Base-by-base conservation (phyloP, 495 filamentous ascomycete genomes). In the Penicillium nucicola region DNA sequence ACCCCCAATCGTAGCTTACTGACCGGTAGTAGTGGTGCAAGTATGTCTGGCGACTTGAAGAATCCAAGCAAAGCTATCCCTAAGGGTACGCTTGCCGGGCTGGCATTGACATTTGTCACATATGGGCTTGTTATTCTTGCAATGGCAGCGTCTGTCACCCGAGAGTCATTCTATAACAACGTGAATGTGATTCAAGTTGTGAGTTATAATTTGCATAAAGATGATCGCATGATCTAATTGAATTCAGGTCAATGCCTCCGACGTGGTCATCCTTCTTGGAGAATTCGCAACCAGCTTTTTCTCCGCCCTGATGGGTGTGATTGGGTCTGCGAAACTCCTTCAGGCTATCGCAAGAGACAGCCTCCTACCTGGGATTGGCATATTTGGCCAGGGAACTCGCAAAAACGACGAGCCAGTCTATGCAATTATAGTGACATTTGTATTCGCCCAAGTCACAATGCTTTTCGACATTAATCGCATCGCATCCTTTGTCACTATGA, bases 381-480 rank as follows among this genome's bases (percentile, higher is more conserved):
- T 89, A 3, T 92, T 95, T 57, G 81, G 84, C 30, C 86, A 87
- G 66, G 89, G 90, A 13, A 89, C 86, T 5, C 82, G 78, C 54
- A 81, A 79, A 39, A 78, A 73, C 30, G 90, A 95, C 58, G 89
- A 95, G 55, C 90, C 90, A 1, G 77, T 85, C 6, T 75, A 82
- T 55, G 90, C 90, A 3, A 89, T 95, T 42, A 69, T 93, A 40
- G 63, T 90, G 22, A 93, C 89, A 0, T 92, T 84, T 53, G 50
- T 86, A 11, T 78, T 90, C 30, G 82, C 89, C 1, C 90, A 95
- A 61, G 45, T 91, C 19, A 89, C 88, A 4, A 88, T 95, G 72
- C 77, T 95, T 31, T 87, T 85, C 46, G 84, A 93, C 60, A 81
- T 95, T 58, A 95, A 95, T 68, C 85, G 88, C 48, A 93, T 95